A percentile compares a stretch with the other conserved stretches of the same genome.
phyloP scores from a whole-genome alignment of 306 rosid genomes.

The Acmispon strigosus region DNA sequence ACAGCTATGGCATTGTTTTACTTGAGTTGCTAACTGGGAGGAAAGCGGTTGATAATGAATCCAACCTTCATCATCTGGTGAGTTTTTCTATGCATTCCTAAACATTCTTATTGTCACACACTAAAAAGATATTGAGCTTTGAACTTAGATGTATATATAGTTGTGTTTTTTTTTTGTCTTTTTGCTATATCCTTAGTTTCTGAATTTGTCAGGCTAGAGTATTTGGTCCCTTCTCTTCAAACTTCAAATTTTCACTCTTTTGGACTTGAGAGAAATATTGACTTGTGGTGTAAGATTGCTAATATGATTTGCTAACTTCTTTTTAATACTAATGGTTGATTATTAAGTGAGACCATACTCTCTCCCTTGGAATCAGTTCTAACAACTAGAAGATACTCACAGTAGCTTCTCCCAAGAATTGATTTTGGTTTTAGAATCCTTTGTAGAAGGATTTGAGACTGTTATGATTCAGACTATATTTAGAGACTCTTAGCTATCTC shows the following conservation, averaged over 20 bases:
- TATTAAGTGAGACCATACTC: not conserved
- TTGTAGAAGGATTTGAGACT: no score
- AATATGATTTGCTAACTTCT: not conserved
- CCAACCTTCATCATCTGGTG: slow-evolving; percentile 88
- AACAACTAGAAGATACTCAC: no score
- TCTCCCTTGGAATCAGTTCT: no score
- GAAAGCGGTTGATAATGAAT: slow-evolving; percentile 88
- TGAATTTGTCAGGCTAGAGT: not conserved
- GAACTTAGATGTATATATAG: no score
- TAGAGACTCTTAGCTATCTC: not conserved
- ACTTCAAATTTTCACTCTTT: not conserved
- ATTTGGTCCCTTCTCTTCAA: not conserved
- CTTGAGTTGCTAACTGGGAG: slow-evolving; percentile 89
- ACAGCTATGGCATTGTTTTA: slow-evolving; percentile 87
- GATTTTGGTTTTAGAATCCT: no score
- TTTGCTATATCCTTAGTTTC: not conserved
- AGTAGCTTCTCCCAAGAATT: no score
- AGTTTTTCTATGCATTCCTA: not conserved
- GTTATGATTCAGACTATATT: not conserved
- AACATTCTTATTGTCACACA: not conserved
- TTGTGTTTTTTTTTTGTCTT: not conserved
- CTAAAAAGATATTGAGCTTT: not conserved
- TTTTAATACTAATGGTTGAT: not conserved
- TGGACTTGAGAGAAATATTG: not conserved
- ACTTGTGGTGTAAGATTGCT: not conserved